Evolutionary conservation across 805 yeast genomes (phyloP).

Genomic region (Schizosaccharomyces lindneri): DNA sequence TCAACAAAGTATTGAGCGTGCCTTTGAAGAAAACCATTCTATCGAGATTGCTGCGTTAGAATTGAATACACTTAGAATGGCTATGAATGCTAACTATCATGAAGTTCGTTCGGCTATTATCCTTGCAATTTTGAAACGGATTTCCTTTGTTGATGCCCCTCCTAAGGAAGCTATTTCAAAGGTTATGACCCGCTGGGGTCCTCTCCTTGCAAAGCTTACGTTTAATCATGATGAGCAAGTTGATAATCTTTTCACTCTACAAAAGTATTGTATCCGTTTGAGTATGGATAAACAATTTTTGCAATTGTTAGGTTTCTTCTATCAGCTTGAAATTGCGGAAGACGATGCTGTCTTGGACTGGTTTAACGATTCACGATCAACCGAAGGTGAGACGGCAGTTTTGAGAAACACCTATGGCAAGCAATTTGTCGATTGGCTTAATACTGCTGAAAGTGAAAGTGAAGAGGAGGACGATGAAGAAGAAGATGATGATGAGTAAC

Average conservation of each 20-base stretch:
- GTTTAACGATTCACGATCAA: conserved; percentile 27
- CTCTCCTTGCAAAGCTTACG: conserved; percentile 60
- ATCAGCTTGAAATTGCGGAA: conserved; percentile 58
- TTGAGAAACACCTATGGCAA: background rate
- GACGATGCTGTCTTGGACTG: conserved; percentile 60
- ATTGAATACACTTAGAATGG: conserved; percentile 84
- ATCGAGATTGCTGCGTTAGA: conserved; percentile 81
- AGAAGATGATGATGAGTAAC: background rate
- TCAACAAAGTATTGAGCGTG: conserved; percentile 75
- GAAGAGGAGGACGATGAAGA: conserved; percentile 4
- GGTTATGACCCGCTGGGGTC: conserved; percentile 60
- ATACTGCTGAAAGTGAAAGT: conserved; percentile 11
- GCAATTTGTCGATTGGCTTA: conserved; percentile 17
- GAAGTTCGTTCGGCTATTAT: conserved; percentile 71
- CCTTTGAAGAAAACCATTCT: conserved; percentile 78
- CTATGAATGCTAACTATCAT: conserved; percentile 85
- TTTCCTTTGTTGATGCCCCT: conserved; percentile 48
- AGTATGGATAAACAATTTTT: conserved; percentile 22
- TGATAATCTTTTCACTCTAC: conserved; percentile 31
- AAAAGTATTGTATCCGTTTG: conserved; percentile 21
- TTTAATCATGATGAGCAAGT: conserved; percentile 57
- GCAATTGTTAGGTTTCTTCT: conserved; percentile 34
- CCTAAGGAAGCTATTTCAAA: conserved; percentile 53
- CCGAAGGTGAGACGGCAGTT: background rate
- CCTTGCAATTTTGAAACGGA: conserved; percentile 48